Evolutionary conservation across 2,329 filamentous ascomycete genomes (phyloP), one percentile per base, ranked within the genome.

Genomic region (Colletotrichum plurivorum): DNA sequence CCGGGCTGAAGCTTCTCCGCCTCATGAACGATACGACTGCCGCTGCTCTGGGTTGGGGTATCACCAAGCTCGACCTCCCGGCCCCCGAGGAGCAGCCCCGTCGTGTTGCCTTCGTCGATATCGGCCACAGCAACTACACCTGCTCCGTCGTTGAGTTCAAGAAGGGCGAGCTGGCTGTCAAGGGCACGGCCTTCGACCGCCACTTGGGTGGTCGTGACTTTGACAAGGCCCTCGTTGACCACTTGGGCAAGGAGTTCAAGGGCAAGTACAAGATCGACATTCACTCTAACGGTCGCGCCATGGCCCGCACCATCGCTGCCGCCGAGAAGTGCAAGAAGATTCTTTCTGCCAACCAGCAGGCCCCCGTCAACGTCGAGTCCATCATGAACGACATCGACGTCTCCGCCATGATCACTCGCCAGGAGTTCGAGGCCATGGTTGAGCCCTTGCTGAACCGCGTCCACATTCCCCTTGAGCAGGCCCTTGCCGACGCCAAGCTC

Each of bases 241-340:
- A 98, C 85, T 94, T 99, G 78, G 93, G 93, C 76, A 92, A 93
- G 78, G 95, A 98, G 83, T 99, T 98, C 89, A 94, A 96, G 85
- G 93, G 94, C 83, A 98, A 97, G 84, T 97, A 94, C 90, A 97
- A 97, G 89, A 93, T 98, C 75, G 95, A 98, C 80, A 95, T 99
- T 84, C 90, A 91, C 82, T 91, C 90, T 74, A 96, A 98, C 85
- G 89, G 91, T 73, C 97, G 97, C 85, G 96, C 95, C 68, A 89
- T 92, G 81, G 90, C 95, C 74, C 94, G 96, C 80, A 93, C 97
- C 75, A 88, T 93, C 49, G 91, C 94, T 71, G 94, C 93, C 66
- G 94, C 95, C 63, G 96, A 99, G 88, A 98, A 97, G 89, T 85
- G 97, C 79, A 99, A 99, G 92, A 98, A 98, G 90, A 92, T 98